phyloP scores from a whole-genome alignment of 2,329 filamentous ascomycete species.

The Arthroderma sp. region DNA sequence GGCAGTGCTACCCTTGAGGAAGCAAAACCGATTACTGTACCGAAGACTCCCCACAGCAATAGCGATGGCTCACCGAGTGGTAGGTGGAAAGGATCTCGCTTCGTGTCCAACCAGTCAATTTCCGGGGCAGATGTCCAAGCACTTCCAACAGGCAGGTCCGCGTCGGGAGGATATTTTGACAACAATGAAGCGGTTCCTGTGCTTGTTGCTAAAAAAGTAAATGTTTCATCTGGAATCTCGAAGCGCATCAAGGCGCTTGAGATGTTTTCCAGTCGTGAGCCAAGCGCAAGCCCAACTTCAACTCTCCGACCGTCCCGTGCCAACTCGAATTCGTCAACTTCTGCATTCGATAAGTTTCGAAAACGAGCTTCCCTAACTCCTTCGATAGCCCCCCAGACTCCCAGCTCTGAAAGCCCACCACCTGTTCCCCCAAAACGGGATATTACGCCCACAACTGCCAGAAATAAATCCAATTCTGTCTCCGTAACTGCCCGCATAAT shows the following conservation, averaged over 20 bases:
- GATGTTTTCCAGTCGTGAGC: constrained; percentile 50
- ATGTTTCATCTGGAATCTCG: constrained; percentile 80
- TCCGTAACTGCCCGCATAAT: constrained; percentile 79
- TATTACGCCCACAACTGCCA: constrained; percentile 7
- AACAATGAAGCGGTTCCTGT: constrained; percentile 25
- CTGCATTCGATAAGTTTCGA: constrained; percentile 40
- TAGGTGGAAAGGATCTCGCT: constrained; percentile 24
- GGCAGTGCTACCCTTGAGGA: constrained; percentile 70
- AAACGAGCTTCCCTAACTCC: constrained; percentile 28
- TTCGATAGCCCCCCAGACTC: constrained; percentile 2
- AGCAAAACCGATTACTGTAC: constrained; percentile 65
- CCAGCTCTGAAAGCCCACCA: constrained; percentile 12
- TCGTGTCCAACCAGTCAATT: constrained; percentile 28
- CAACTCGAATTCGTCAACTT: constrained; percentile 45
- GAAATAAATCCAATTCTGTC: constrained; percentile 50
- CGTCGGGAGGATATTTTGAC: constrained; percentile 25
- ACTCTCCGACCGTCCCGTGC: constrained; percentile 17
- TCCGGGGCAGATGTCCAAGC: constrained; percentile 19
- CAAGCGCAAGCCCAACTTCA: constrained; percentile 18
- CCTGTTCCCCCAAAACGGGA: too few relatives aligned
- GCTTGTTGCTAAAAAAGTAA: constrained; percentile 57
- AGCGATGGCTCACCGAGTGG: constrained; percentile 18
- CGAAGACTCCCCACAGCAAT: constrained; percentile 59
- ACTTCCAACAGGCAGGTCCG: constrained; percentile 23
- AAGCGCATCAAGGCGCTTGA: constrained; percentile 89